Evolutionary conservation across 176 grass and related monocot genomes (phyloP), one percentile per base, ranked within the genome.

Genomic region (Avena insularis): DNA sequence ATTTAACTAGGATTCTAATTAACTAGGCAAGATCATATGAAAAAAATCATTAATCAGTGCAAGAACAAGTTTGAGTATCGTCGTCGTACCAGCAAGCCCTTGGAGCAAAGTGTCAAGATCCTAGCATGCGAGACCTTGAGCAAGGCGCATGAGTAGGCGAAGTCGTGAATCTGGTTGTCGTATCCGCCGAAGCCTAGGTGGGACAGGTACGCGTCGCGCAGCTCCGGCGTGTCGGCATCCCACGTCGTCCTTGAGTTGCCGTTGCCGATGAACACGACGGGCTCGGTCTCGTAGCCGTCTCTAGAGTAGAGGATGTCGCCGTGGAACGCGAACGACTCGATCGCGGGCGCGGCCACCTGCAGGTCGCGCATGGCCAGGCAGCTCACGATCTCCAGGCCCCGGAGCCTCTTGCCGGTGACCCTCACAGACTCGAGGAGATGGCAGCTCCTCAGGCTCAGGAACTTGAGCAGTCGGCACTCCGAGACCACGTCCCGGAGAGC

Each of bases 381-480:
- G 25, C 75, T 1, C 36, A 88, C 55, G 58, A 93, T 31, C 48
- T 84, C 47, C 54, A 96, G 61, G 48, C 19, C 53, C 63, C 35
- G 85, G 77, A 96, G 85, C 31, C n/a, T 84, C 64, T 71, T 47
- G 20, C 91, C 79, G 9, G 50, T 14, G 81, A 96, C 19, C 25
- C 29, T 82, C 35, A 90, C 75, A 2, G 38, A 15, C 6, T 0
- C 19, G 40, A 92, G 85, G 0, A 9, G 27, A 31, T 19, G 6
- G 75, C 89, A 96, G 27, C 59, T 81, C 45, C 29, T 83, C n/a
- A 96, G 87, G 36, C 74, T 92, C 48, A 96, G 82, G 69, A 29
- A 69, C 77, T 96, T 82, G 0, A 96, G 94, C 9, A 70, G 35
- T 1, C 13, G 11, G 66, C 85, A 90, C 60, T 10, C 43, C 13